A percentile compares a stretch with the other conserved stretches of the same genome.
Conservation (phyloP, 345 rosid genomes). For the Hypericum perforatum region DNA sequence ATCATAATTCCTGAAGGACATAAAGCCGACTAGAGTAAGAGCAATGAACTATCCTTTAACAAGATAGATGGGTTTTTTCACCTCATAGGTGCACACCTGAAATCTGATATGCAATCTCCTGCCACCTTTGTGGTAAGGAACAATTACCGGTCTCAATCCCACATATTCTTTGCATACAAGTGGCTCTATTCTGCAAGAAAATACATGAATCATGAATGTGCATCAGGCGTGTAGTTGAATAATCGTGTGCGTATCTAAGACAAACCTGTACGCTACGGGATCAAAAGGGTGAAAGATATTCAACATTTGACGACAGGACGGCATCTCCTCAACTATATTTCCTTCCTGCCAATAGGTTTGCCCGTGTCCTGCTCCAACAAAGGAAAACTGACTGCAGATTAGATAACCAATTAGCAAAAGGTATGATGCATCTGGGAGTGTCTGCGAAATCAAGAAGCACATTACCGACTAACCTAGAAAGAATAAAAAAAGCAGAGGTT, state of each 20-base stretch:
- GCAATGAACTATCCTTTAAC: no score
- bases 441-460: slow-evolving; percentile 1
- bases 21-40: no score
- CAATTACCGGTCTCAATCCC: slow-evolving; percentile 58
- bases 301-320: slow-evolving; percentile 89
- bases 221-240: no score
- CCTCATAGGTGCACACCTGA: slow-evolving; percentile 39
- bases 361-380: slow-evolving; percentile 56
- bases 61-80: not conserved
- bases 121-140: slow-evolving; percentile 97
- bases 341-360: slow-evolving; percentile 79
- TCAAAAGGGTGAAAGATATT: slow-evolving; percentile 96
- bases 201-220: not conserved
- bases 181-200: slow-evolving; percentile 67
- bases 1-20: slow-evolving; percentile 55
- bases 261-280: slow-evolving; percentile 97
- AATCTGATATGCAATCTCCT: slow-evolving; percentile 89
- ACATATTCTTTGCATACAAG: slow-evolving; percentile 79
- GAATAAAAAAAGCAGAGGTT: no score
- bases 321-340: slow-evolving; percentile 79
- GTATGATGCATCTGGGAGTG: not conserved
- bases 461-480: no score
- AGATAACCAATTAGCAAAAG: slow-evolving; percentile 1
- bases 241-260: not conserved
- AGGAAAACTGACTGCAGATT: not conserved